Percentiles rank a stretch among this genome's conserved stretches.
Conservation (phyloP, 768 basidiomycete species). For the Cystofilobasidium macerans region DNA sequence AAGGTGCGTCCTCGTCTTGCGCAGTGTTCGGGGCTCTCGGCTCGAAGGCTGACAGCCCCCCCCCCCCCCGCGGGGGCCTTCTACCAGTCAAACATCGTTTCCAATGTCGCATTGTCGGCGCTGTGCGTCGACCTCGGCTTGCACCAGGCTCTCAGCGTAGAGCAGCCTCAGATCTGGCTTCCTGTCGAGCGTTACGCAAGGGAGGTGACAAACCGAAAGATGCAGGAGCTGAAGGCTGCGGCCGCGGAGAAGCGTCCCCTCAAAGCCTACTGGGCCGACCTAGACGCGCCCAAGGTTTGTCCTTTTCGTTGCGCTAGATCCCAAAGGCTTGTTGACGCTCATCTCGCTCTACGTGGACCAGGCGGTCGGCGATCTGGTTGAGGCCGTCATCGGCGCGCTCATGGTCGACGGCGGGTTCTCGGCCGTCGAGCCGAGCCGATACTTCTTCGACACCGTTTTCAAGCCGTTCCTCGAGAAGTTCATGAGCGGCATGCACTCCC, state of each 20-base stretch:
- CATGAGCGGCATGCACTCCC: constrained; percentile 37
- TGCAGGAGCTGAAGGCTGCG: constrained; percentile 45
- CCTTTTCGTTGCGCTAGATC: too few relatives aligned
- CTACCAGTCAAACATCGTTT: constrained; percentile 68
- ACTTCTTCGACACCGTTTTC: constrained; percentile 56
- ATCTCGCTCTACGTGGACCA: too few relatives aligned
- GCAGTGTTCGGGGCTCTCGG: too few relatives aligned
- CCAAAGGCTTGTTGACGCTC: too few relatives aligned
- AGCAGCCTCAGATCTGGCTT: constrained; percentile 46
- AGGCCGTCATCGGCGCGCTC: constrained; percentile 66
- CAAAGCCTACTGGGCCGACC: constrained; percentile 66
- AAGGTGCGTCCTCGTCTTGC: constrained; percentile 46
- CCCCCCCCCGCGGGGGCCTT: too few relatives aligned
- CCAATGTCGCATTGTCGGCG: constrained; percentile 64
- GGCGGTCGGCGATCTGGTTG: constrained; percentile 68
- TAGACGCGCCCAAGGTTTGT: constrained; percentile 64
- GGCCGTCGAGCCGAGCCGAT: constrained; percentile 47
- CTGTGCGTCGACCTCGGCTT: constrained; percentile 61
- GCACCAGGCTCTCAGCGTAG: constrained; percentile 51
- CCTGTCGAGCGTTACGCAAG: constrained; percentile 49
- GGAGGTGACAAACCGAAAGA: constrained; percentile 41
- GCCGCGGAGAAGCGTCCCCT: constrained; percentile 46
- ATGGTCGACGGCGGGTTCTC: constrained; percentile 66
- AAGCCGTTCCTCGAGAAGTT: constrained; percentile 70
- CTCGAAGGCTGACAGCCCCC: too few relatives aligned